These are phyloP conservation scores for Trichosporon sp. DNA, from an alignment of 1,284 basidiomycete species.

Conservation along the genomic window DNA sequence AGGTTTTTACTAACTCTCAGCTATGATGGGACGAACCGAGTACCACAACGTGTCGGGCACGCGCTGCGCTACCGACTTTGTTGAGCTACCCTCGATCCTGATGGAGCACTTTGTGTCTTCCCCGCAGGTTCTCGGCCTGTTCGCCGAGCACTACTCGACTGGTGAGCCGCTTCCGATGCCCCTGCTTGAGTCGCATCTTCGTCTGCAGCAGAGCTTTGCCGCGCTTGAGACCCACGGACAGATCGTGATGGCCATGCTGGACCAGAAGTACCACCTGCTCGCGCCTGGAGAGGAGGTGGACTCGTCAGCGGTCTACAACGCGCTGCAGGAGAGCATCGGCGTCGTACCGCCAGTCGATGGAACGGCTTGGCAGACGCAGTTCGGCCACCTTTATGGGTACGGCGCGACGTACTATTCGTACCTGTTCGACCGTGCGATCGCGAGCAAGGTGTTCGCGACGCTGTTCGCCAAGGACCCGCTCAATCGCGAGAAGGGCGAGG, in stretches of 20 bases:
- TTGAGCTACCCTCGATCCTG: constrained; percentile 94
- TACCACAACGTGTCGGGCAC: constrained; percentile 98
- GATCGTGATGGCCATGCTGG: constrained; percentile 84
- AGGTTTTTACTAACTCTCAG: constrained; percentile 45
- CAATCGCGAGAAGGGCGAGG: constrained; percentile 70
- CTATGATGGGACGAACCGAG: constrained; percentile 96
- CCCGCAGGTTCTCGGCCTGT: constrained; percentile 76
- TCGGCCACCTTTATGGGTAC: constrained; percentile 93
- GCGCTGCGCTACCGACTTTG: constrained; percentile 97
- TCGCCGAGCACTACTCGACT: constrained; percentile 65
- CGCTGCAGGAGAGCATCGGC: constrained; percentile 69
- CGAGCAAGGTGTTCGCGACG: constrained; percentile 79
- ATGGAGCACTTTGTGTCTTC: constrained; percentile 96
- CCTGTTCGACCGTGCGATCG: constrained; percentile 92
- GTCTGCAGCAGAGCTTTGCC: constrained; percentile 56
- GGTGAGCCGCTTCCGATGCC: constrained; percentile 70
- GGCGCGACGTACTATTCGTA: constrained; percentile 98
- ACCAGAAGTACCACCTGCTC: constrained; percentile 86
- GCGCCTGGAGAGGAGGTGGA: constrained; percentile 62
- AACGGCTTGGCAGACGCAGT: constrained; percentile 92
- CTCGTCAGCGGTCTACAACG: constrained; percentile 69
- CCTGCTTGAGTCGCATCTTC: constrained; percentile 58
- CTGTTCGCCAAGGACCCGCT: constrained; percentile 71
- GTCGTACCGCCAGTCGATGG: constrained; percentile 77
- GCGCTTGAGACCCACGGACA: constrained; percentile 82